phyloP scores from a whole-genome alignment of 2,329 filamentous ascomycete species.

The Stemphylium beticola region DNA sequence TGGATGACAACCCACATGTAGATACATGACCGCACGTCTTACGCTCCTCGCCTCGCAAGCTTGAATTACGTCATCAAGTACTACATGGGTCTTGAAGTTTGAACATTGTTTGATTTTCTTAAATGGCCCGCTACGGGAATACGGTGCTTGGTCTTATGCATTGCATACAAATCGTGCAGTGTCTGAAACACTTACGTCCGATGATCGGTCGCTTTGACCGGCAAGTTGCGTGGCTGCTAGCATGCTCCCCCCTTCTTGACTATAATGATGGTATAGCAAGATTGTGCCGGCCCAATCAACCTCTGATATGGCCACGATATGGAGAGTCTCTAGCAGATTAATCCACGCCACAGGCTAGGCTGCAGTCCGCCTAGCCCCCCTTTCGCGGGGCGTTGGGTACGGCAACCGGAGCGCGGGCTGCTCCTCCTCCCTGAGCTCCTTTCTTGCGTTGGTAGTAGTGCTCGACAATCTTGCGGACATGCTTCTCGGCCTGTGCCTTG shows the following conservation, averaged over 20 bases:
- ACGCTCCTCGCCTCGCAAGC: no score
- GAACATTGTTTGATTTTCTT: no score
- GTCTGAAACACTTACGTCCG: background rate
- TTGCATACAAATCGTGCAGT: background rate
- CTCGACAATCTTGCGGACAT: constrained; percentile 56
- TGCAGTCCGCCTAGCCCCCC: constrained; percentile 23
- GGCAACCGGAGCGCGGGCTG: constrained; percentile 35
- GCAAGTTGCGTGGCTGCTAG: background rate
- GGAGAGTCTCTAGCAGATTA: background rate
- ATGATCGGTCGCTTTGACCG: background rate
- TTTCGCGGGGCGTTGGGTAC: constrained; percentile 41
- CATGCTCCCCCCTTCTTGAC: background rate
- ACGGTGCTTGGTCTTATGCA: background rate
- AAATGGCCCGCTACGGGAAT: background rate
- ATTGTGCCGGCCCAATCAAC: no score
- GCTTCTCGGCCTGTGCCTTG: constrained; percentile 51
- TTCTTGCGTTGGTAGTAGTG: constrained; percentile 54
- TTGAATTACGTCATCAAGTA: no score
- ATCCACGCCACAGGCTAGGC: background rate
- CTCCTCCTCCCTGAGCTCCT: constrained; percentile 21
- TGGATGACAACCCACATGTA: no score
- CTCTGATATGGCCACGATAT: no score
- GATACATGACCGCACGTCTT: no score
- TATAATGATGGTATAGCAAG: background rate
- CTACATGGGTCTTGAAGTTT: no score